Evolutionary conservation across 495 filamentous ascomycete genomes (phyloP).

Genomic region (Lophiotrema nucula): DNA sequence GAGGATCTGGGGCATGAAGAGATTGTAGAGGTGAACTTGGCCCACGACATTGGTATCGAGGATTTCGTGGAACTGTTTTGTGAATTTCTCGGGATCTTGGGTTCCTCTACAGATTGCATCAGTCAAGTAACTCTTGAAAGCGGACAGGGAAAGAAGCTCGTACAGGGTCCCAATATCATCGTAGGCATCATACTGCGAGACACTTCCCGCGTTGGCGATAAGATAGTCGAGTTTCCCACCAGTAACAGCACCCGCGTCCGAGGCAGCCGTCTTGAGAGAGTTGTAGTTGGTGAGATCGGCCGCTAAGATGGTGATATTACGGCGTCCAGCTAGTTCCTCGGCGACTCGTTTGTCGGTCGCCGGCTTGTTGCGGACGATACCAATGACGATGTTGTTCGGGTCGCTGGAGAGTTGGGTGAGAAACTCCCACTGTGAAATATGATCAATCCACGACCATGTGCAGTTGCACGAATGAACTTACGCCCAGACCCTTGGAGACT

Average conservation of each 20-base stretch:
- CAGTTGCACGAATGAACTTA: constrained; percentile 33
- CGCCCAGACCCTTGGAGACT: constrained; percentile 45
- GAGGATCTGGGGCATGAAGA: constrained; percentile 54
- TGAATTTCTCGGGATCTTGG: not conserved
- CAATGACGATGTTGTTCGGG: constrained; percentile 44
- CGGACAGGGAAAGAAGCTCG: constrained; percentile 21
- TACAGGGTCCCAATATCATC: constrained; percentile 39
- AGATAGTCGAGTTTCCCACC: constrained; percentile 43
- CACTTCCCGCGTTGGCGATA: constrained; percentile 39
- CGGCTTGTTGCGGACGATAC: constrained; percentile 47
- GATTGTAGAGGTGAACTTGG: constrained; percentile 52
- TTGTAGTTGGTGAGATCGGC: constrained; percentile 26
- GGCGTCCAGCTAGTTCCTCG: constrained; percentile 15
- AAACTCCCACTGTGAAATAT: constrained; percentile 40
- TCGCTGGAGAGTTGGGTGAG: constrained; percentile 44
- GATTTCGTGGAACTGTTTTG: not conserved
- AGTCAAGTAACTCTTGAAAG: constrained; percentile 1
- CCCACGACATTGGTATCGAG: constrained; percentile 50
- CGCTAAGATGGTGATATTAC: constrained; percentile 23
- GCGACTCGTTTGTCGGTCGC: constrained; percentile 33
- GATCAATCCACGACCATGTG: not conserved
- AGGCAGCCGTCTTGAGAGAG: constrained; percentile 26
- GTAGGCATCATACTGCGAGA: constrained; percentile 34
- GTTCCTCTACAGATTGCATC: constrained; percentile 6
- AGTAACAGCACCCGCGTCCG: constrained; percentile 35